Conservation (phyloP, 73 alveolate species). For the Tetrahymena malaccensis region DNA sequence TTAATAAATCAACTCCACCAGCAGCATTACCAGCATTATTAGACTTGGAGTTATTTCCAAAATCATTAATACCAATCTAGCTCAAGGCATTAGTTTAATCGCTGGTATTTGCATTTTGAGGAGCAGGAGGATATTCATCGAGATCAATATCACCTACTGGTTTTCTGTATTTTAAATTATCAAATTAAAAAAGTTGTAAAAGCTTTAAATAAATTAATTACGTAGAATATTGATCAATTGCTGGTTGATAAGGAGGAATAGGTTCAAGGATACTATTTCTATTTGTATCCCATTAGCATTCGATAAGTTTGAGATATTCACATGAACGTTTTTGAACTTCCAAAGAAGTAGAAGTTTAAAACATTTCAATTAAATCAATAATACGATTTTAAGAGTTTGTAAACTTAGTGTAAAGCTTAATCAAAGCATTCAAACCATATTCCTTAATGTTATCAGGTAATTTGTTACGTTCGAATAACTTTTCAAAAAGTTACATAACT, state of each 20-base stretch:
- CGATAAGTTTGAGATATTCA: conserved; percentile 31
- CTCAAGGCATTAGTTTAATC: neutral
- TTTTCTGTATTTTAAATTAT: neutral
- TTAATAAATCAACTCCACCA: neutral
- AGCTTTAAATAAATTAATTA: neutral
- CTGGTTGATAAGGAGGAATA: conserved; percentile 16
- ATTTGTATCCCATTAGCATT: conserved; percentile 14
- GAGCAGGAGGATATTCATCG: conserved; percentile 38
- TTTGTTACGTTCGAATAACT: conserved; percentile 3
- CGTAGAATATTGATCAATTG: neutral
- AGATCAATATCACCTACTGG: conserved; percentile 36
- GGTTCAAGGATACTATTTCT: conserved; percentile 16
- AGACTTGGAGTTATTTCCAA: neutral
- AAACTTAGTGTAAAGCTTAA: conserved; percentile 24
- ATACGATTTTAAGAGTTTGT: neutral
- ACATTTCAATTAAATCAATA: conserved; percentile 7
- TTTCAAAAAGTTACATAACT: neutral
- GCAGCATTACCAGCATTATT: neutral
- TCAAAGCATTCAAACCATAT: conserved; percentile 25
- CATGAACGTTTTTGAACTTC: conserved; percentile 35
- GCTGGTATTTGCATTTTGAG: neutral
- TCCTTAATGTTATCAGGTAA: conserved; percentile 20
- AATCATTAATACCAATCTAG: neutral
- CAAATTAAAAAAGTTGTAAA: neutral
- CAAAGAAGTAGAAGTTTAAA: neutral